A percentile compares a stretch with the other conserved stretches of the same genome.
phyloP scores from a whole-genome alignment of 1,139 yeast genomes.

The Suhomyces ambrosiae region DNA sequence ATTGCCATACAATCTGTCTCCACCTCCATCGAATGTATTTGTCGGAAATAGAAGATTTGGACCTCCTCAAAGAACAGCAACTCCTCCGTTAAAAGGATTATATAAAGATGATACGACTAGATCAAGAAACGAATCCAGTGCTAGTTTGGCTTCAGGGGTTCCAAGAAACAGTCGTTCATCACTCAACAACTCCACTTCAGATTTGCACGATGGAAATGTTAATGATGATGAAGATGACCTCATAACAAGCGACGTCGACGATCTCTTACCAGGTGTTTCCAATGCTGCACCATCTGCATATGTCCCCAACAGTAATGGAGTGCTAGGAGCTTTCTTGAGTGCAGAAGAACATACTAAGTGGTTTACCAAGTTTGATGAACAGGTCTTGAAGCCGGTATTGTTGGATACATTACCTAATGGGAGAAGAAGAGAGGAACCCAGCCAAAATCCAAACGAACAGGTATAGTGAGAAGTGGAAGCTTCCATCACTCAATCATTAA shows the following conservation, averaged over 20 bases:
- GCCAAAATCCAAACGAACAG: conserved; percentile 4
- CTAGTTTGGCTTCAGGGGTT: conserved; percentile 25
- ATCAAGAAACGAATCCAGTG: conserved; percentile 31
- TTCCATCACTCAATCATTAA: too few relatives aligned
- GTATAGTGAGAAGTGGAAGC: too few relatives aligned
- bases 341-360: conserved; percentile 84
- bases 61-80: conserved; percentile 16
- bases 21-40: conserved; percentile 19
- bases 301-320: conserved; percentile 25
- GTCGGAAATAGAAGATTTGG: conserved; percentile 41
- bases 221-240: conserved; percentile 38
- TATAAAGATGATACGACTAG: conserved; percentile 22
- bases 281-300: conserved; percentile 3
- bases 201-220: conserved; percentile 13
- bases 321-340: conserved; percentile 47
- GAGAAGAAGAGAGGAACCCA: conserved; percentile 13
- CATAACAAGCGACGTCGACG: conserved; percentile 44
- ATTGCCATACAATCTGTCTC: conserved; percentile 28
- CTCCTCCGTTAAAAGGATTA: conserved; percentile 13
- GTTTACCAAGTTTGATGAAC: conserved; percentile 92
- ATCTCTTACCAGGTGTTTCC: conserved; percentile 27
- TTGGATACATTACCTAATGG: conserved; percentile 55
- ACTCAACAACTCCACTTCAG: conserved; percentile 10
- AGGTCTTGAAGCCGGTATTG: conserved; percentile 92
- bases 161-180: conserved; percentile 9